Percentiles rank a stretch among this genome's conserved stretches.
Conservation (phyloP, 2,329 filamentous ascomycete genomes). For the Pseudovirgaria hyperparasitica region DNA sequence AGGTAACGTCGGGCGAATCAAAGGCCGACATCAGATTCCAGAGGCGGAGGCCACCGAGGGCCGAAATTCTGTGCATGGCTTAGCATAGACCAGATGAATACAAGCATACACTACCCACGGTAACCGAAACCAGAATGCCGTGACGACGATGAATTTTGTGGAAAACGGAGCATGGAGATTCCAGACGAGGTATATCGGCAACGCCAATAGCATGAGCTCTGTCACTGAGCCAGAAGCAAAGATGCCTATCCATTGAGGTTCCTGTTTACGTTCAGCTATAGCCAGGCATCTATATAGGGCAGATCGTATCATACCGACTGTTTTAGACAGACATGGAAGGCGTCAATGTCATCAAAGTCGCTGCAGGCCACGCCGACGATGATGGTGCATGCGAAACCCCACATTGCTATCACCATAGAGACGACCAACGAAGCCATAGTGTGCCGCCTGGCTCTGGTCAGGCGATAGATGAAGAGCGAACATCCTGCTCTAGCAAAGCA, state of each 20-base stretch:
- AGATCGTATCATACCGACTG: constrained; percentile 4
- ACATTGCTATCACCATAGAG: constrained; percentile 4
- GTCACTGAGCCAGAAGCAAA: constrained; percentile 11
- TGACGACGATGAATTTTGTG: constrained; percentile 16
- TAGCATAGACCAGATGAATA: neutral
- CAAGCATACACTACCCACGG: constrained; percentile 2
- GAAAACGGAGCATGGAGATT: constrained; percentile 13
- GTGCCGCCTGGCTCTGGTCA: constrained; percentile 6
- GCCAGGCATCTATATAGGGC: neutral
- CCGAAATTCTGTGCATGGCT: neutral
- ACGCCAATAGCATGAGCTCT: constrained; percentile 11
- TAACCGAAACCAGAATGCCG: constrained; percentile 13
- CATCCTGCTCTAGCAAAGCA: constrained; percentile 8
- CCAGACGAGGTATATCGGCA: constrained; percentile 14
- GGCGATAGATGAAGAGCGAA: constrained; percentile 7
- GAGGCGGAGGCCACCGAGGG: constrained; percentile 1
- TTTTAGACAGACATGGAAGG: constrained; percentile 3
- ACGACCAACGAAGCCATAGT: constrained; percentile 6
- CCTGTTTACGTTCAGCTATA: constrained; percentile 3
- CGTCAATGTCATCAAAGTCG: constrained; percentile 2
- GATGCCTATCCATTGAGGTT: constrained; percentile 7
- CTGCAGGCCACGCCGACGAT: constrained; percentile 7
- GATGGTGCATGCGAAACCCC: constrained; percentile 8
- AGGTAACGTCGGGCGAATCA: constrained; percentile 2
- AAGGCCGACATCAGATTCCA: neutral